phyloP scores from a whole-genome alignment of 768 basidiomycete species.

The Xanthoconium purpureum region DNA sequence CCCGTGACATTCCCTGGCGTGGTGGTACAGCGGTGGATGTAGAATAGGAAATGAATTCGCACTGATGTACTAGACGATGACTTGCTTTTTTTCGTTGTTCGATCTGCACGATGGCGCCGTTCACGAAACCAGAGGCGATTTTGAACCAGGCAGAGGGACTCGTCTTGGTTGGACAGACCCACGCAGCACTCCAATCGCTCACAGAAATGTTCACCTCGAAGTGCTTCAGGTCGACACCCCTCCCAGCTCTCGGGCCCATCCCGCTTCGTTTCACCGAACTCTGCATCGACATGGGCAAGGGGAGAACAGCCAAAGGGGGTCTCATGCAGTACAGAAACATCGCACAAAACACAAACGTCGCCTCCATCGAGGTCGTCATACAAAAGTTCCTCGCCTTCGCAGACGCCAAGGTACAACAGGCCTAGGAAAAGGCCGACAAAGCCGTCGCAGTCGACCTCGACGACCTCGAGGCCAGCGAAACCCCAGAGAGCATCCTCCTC shows the following conservation, averaged over 20 bases:
- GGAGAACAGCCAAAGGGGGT: constrained; percentile 72
- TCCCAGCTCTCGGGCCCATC: constrained; percentile 89
- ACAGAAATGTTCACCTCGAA: constrained; percentile 95
- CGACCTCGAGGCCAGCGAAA: constrained; percentile 94
- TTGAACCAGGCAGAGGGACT: constrained; percentile 93
- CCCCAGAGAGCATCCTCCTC: constrained; percentile 87
- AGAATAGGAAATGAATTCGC: constrained; percentile 17
- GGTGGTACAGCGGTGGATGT: constrained; percentile 77
- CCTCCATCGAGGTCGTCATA: constrained; percentile 89
- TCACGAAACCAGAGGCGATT: constrained; percentile 86
- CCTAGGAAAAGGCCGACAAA: constrained; percentile 83
- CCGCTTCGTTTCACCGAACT: constrained; percentile 94
- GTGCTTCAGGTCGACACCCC: constrained; percentile 88
- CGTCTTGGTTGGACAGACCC: constrained; percentile 85
- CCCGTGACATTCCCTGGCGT: constrained; percentile 96
- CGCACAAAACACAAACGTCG: constrained; percentile 88
- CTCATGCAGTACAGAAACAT: constrained; percentile 96
- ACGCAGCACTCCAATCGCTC: constrained; percentile 85
- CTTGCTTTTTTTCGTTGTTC: neutral
- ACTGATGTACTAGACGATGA: neutral
- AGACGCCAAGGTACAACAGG: constrained; percentile 78
- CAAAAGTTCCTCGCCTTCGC: constrained; percentile 79
- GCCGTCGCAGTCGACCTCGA: constrained; percentile 79
- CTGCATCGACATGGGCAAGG: constrained; percentile 92
- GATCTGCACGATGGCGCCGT: constrained; percentile 70